Evolutionary conservation across 1,284 basidiomycete genomes (phyloP).

Genomic region (Malassezia pachydermatis): DNA sequence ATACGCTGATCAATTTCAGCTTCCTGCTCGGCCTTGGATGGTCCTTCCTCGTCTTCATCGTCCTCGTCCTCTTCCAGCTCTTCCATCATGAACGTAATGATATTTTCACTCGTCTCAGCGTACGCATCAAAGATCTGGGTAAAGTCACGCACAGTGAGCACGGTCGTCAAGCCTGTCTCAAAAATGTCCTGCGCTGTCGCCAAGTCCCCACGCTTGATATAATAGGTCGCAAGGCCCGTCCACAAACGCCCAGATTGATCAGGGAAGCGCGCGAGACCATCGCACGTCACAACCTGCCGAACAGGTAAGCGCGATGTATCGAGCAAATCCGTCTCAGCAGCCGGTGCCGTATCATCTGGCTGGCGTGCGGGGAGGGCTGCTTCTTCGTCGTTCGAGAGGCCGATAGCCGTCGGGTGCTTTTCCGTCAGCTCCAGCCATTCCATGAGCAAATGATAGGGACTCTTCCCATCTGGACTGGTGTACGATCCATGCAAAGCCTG

Average conservation of each 20-base stretch:
- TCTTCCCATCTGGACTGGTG: slow-evolving; percentile 80
- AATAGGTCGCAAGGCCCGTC: slow-evolving; percentile 93
- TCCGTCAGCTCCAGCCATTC: slow-evolving; percentile 91
- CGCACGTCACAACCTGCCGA: slow-evolving; percentile 68
- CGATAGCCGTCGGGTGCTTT: slow-evolving; percentile 80
- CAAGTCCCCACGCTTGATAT: slow-evolving; percentile 94
- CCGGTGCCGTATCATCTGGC: slow-evolving; percentile 50
- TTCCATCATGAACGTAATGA: slow-evolving; percentile 86
- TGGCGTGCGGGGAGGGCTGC: slow-evolving; percentile 46
- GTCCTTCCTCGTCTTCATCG: slow-evolving; percentile 23
- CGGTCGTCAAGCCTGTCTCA: slow-evolving; percentile 70
- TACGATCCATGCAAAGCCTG: slow-evolving; percentile 75
- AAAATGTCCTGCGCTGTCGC: slow-evolving; percentile 77
- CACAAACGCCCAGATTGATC: slow-evolving; percentile 93
- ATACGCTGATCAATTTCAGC: slow-evolving; percentile 76
- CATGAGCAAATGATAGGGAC: slow-evolving; percentile 81
- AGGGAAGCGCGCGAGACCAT: slow-evolving; percentile 78
- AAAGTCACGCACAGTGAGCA: slow-evolving; percentile 91
- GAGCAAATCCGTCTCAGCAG: slow-evolving; percentile 53
- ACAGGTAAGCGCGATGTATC: slow-evolving; percentile 84
- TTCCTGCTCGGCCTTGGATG: slow-evolving; percentile 61
- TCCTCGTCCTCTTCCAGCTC: slow-evolving; percentile 55
- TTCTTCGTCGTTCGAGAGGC: slow-evolving; percentile 65
- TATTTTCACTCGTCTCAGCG: slow-evolving; percentile 81
- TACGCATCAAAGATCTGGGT: slow-evolving; percentile 97